Evolutionary conservation across 2,329 filamentous ascomycete species (phyloP), one percentile per base, ranked within the genome.

Genomic region (Penicillium vulpinum): DNA sequence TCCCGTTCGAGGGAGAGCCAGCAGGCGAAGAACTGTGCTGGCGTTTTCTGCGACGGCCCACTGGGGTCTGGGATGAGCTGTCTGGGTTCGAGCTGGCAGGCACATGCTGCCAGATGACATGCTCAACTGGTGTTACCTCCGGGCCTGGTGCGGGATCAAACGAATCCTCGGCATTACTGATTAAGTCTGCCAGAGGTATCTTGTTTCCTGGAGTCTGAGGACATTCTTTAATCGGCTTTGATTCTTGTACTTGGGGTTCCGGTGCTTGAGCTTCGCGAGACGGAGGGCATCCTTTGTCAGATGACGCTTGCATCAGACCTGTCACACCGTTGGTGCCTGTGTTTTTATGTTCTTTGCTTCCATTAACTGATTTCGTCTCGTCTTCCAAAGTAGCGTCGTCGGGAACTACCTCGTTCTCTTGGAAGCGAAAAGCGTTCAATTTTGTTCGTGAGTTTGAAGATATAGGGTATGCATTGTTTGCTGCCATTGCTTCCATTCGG

Each of bases 21-120:
- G 81, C 75, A 1, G 89, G 89, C 0, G 90, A 92, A 13, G 89
- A 91, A 74, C 88, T 92, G 63, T 85, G 83, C 16, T 87, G 85
- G 54, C 90, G 83, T 72, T 92, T 92, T 63, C 80, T 83, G 59
- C 80, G 79, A 66, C 73, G 58, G 55, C 73, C 70, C 46, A 70
- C 72, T 16, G 82, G 63, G 67, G 76, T 75, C 77, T 76, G 73
- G 78, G 81, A 51, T 78, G 82, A 50, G 78, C 81, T 59, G 50
- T 73, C 70, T 4, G 70, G 66, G 52, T 75, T 74, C 3, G 77
- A 75, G 57, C 74, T 78, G 35, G 67, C 65, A 39, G 77, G 77
- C 13, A 74, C 71, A 68, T 80, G 77, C 58, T 84, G 80, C 85
- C 85, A 88, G 47, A 80, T 78, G 43, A 88, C 77, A 65, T 85